Evolutionary conservation across 768 basidiomycete species (phyloP), one percentile per base, ranked within the genome.

Genomic region (Omphalotus guepiniiformis): DNA sequence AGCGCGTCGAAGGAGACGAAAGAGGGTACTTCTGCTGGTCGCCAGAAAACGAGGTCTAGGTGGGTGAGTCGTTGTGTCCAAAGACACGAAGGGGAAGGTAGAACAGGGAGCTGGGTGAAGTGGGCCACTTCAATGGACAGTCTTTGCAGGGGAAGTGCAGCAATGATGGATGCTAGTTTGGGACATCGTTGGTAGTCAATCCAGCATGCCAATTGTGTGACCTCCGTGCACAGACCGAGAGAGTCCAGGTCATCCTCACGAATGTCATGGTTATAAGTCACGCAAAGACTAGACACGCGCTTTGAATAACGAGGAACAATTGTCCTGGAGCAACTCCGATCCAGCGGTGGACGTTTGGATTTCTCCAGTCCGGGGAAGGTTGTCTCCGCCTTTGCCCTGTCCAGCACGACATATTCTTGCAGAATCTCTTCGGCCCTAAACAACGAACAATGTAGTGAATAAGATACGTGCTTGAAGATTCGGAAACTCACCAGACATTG

Each of bases 371-470:
- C n/a, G 46, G 38, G 25, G 37, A 15, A 8, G 36, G 46, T n/a
- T n/a, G n/a, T n/a, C n/a, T n/a, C n/a, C n/a, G n/a, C 34, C 44
- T 46, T 3, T 38, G 16, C 37, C 46, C 39, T 15, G 27, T 47
- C 46, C 16, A 47, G 27, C 19, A 47, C 23, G 9, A 47, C 46
- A 27, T 47, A 47, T 30, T 47, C 46, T 15, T 47, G 46, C 37
- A 47, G 12, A 11, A 47, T 29, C n/a, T 38, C 46, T 21, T 47
- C 23, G 29, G 21, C 27, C 46, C 46, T 47, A 38, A 15, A n/a
- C n/a, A 28, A 44, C 11, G 25, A 3, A 30, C 3, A 25, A n/a
- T 38, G 35, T 47, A 26, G 32, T 39, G 22, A 18, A 13, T 19
- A 22, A 4, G 9, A 26, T 18, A 15, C 9, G 13, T 45, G 7